phyloP scores from a whole-genome alignment of 2,329 filamentous ascomycete species.

The Penicillium glabrum region DNA sequence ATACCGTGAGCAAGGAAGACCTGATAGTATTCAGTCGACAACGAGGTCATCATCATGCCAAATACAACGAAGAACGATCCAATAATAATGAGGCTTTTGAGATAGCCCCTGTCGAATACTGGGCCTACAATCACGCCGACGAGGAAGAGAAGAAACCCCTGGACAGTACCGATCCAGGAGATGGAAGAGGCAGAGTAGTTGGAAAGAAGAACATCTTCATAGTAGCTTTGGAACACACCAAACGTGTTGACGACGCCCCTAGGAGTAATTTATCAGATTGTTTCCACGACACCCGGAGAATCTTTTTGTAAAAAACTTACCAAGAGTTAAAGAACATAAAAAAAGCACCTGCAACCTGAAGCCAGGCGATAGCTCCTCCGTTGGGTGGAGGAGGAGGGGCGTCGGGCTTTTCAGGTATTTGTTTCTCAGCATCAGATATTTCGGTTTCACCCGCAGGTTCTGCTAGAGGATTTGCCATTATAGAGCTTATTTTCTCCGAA shows the following conservation, averaged over 20 bases:
- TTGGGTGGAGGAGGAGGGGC: slow-evolving; percentile 10
- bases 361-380: slow-evolving; percentile 21
- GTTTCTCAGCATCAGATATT: background rate
- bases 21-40: slow-evolving; percentile 49
- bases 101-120: slow-evolving; percentile 50
- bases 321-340: slow-evolving; percentile 26
- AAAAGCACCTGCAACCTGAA: slow-evolving; percentile 22
- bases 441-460: background rate
- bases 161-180: slow-evolving; percentile 51
- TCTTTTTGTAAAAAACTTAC: slow-evolving; percentile 1
- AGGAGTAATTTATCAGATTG: background rate
- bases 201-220: slow-evolving; percentile 26
- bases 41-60: slow-evolving; percentile 51
- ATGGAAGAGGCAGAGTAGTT: slow-evolving; percentile 31
- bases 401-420: background rate
- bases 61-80: slow-evolving; percentile 48
- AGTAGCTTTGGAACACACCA: slow-evolving; percentile 51
- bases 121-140: slow-evolving; percentile 47
- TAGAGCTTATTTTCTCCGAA: background rate
- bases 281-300: background rate
- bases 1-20: slow-evolving; percentile 36
- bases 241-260: slow-evolving; percentile 43
- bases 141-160: slow-evolving; percentile 48
- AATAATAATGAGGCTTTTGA: slow-evolving; percentile 40
- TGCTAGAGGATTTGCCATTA: background rate